Evolutionary conservation across 2,329 filamentous ascomycete genomes (phyloP).

Genomic region (Fusarium tuaranense): DNA sequence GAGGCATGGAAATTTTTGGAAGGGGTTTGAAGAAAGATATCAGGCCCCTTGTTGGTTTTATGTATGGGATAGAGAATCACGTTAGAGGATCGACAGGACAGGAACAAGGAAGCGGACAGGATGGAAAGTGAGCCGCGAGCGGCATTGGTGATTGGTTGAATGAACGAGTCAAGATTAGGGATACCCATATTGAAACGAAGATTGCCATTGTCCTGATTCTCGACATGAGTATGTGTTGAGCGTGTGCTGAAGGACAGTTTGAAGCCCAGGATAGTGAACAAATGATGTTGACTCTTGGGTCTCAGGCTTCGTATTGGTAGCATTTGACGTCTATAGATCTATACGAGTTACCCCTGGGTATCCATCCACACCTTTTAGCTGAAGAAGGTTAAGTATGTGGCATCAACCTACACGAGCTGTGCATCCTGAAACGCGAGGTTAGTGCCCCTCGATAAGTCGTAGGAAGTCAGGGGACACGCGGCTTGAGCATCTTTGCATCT

Average conservation of each 20-base stretch:
- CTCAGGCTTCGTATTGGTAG: neutral
- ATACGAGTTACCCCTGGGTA: neutral
- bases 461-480: neutral
- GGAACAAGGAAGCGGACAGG: conserved; percentile 1
- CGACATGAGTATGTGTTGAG: neutral
- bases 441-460: neutral
- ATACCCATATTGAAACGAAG: conserved; percentile 33
- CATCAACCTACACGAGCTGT: neutral
- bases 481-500: neutral
- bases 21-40: neutral
- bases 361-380: neutral
- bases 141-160: conserved; percentile 35
- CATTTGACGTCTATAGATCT: neutral
- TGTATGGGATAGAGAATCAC: conserved; percentile 35
- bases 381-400: neutral
- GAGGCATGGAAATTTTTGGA: neutral
- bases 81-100: conserved; percentile 23
- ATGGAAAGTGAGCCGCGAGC: conserved; percentile 29
- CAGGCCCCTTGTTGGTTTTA: conserved; percentile 5
- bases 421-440: neutral
- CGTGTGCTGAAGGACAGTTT: neutral
- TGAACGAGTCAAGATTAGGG: conserved; percentile 22
- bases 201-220: conserved; percentile 10
- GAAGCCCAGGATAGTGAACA: neutral
- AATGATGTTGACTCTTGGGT: neutral